These are phyloP conservation scores for Hemileia vastatrix DNA, from an alignment of 1,284 basidiomycete species.

Conservation along the genomic window DNA sequence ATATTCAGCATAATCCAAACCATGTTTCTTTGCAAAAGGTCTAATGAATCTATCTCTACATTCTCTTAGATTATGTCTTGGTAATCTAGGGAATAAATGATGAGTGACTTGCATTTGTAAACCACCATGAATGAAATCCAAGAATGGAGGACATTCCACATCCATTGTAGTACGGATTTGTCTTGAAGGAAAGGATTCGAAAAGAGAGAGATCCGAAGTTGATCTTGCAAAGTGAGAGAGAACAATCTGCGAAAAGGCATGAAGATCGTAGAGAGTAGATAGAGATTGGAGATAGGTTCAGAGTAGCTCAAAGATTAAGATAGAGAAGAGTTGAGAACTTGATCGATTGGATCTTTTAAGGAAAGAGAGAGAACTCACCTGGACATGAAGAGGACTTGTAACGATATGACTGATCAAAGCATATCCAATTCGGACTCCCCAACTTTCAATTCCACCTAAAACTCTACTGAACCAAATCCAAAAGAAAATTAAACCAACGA, in stretches of 20 bases:
- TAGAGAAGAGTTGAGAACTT: neutral
- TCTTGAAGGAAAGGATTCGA: constrained; percentile 43
- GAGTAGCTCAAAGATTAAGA: neutral
- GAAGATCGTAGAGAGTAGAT: neutral
- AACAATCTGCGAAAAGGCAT: constrained; percentile 37
- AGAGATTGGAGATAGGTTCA: neutral
- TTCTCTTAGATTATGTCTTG: constrained; percentile 43
- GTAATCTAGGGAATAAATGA: constrained; percentile 45
- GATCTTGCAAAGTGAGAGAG: constrained; percentile 47
- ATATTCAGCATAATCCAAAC: constrained; percentile 40
- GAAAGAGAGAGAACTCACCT: constrained; percentile 18
- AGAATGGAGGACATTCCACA: constrained; percentile 40
- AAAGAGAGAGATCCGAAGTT: constrained; percentile 40
- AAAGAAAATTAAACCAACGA: constrained; percentile 33
- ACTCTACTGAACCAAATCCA: constrained; percentile 39
- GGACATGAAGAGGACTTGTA: constrained; percentile 37
- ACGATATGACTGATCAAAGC: constrained; percentile 42
- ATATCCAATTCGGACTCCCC: constrained; percentile 36
- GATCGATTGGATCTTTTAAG: neutral
- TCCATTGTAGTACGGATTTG: constrained; percentile 46
- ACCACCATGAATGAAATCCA: constrained; percentile 46
- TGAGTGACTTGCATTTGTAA: constrained; percentile 46
- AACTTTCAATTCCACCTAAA: constrained; percentile 31
- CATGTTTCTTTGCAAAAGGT: constrained; percentile 36
- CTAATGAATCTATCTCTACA: constrained; percentile 36